Percentiles rank a stretch among this genome's conserved stretches.
Conservation (phyloP, 2,329 filamentous ascomycete species). For the Corinectria fuckeliana region DNA sequence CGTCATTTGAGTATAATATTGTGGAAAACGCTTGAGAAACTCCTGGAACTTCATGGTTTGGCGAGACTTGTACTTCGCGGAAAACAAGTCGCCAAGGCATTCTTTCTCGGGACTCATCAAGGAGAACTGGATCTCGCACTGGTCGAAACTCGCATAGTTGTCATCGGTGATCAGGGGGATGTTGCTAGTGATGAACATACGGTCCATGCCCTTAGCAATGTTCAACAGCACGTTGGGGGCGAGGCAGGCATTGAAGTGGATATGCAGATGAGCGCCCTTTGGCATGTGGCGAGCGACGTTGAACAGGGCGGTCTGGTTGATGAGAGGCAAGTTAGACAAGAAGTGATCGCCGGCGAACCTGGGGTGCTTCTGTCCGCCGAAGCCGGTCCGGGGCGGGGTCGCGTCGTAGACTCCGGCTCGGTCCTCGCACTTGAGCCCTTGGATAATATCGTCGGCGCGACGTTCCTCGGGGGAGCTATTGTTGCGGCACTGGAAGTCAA, state of each 20-base stretch:
- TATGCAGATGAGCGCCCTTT: conserved; percentile 75
- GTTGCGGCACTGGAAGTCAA: conserved; percentile 47
- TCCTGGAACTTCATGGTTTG: conserved; percentile 51
- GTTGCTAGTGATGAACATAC: conserved; percentile 73
- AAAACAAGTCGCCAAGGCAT: conserved; percentile 56
- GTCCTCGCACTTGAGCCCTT: conserved; percentile 46
- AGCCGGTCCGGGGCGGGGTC: conserved; percentile 44
- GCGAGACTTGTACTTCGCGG: conserved; percentile 51
- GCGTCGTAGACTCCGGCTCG: conserved; percentile 44
- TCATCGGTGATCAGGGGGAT: conserved; percentile 51
- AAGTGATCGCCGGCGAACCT: conserved; percentile 63
- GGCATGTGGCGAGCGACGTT: conserved; percentile 65
- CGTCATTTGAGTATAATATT: conserved; percentile 33
- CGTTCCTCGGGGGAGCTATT: conserved; percentile 45
- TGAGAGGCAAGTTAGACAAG: conserved; percentile 59
- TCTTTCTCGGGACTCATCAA: conserved; percentile 50
- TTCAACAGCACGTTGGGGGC: conserved; percentile 64
- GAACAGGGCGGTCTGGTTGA: conserved; percentile 64
- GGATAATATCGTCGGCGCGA: conserved; percentile 49
- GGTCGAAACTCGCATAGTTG: conserved; percentile 52
- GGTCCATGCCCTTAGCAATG: conserved; percentile 60
- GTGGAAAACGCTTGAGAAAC: conserved; percentile 48
- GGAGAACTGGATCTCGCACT: conserved; percentile 68
- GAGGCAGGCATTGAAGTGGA: conserved; percentile 81
- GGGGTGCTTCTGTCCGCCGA: conserved; percentile 51